These are phyloP conservation scores for Phoenix roebelenii DNA, from an alignment of 176 grass and related monocot genomes.

Conservation along the genomic window DNA sequence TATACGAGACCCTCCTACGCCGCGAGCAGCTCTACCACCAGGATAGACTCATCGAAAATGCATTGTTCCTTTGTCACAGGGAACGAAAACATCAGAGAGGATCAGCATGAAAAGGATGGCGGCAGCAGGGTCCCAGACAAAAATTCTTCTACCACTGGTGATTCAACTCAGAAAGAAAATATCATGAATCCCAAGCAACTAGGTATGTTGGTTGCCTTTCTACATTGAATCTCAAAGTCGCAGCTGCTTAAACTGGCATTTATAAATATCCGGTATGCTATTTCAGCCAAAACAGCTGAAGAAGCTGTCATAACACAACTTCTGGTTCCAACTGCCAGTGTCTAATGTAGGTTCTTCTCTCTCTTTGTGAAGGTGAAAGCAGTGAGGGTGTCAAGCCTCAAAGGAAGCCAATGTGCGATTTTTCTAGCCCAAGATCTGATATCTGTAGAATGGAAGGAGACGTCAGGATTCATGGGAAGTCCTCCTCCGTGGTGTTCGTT, in stretches of 20 bases:
- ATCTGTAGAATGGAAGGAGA: constrained; percentile 67
- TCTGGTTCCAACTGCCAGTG: neutral
- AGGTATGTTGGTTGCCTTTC: constrained; percentile 24
- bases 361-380: neutral
- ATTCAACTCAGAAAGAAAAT: too few species aligned
- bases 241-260: neutral
- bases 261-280: too few species aligned
- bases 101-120: too few species aligned
- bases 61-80: too few species aligned
- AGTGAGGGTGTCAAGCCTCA: constrained; percentile 21
- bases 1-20: too few species aligned
- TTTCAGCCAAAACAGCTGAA: neutral
- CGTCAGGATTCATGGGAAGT: constrained; percentile 48
- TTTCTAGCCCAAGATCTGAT: constrained; percentile 36
- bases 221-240: neutral
- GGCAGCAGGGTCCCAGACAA: too few species aligned
- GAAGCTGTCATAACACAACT: neutral
- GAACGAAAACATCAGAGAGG: too few species aligned
- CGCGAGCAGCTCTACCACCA: too few species aligned
- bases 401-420: constrained; percentile 23
- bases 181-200: constrained; percentile 15
- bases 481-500: constrained; percentile 32
- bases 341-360: neutral
- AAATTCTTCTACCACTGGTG: too few species aligned
- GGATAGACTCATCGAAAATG: too few species aligned